Base-by-base conservation (phyloP, 2,329 filamentous ascomycete genomes). In the Juglanconis juglandina region DNA sequence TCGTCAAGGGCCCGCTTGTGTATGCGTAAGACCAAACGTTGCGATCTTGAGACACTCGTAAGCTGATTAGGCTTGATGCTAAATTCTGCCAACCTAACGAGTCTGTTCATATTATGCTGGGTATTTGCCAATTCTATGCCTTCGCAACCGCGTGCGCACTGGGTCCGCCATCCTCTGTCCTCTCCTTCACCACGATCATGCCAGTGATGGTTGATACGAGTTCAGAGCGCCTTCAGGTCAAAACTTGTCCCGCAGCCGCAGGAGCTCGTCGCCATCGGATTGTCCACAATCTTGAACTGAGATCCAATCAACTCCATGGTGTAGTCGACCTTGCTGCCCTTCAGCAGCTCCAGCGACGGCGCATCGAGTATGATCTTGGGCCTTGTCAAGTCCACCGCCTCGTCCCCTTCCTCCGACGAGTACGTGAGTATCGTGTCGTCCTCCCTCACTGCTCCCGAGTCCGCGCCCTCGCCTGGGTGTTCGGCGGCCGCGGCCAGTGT, bases 211-310 rank as follows among this genome's bases (percentile, higher is more conserved):
- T 24, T 24, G 8, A 87, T 72, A 84, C 76, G 35, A 41, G 9
- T 7, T 41, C 50, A 39, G 11, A 37, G 17, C 2, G n/a, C 33
- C 72, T 93, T 92, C 66, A 98, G 92, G 76, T 98, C 95, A 75
- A 99, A 99, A 72, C 94, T 98, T 14, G 94, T 97, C 7, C 95
- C 95, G 75, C 95, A 99, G 1, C 95, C 95, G 78, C 95, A 99
- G 73, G 91, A 96, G 75, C 93, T 98, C 60, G 90, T 92, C 4
- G 95, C 95, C 46, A 87, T 80, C 0, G 95, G 95, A 70, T 98
- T 99, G 68, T 96, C 93, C 63, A 92, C 88, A 70, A 99, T 92
- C 81, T 96, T 96, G 76, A 99, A 99, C 77, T 98, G 93, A 1
- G 81, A 83, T 10, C 81, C 81, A 70, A 97, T 97, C 76, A 99